These are phyloP conservation scores for Penicillium ochrochloron DNA, from an alignment of 495 filamentous ascomycete species.

Conservation along the genomic window DNA sequence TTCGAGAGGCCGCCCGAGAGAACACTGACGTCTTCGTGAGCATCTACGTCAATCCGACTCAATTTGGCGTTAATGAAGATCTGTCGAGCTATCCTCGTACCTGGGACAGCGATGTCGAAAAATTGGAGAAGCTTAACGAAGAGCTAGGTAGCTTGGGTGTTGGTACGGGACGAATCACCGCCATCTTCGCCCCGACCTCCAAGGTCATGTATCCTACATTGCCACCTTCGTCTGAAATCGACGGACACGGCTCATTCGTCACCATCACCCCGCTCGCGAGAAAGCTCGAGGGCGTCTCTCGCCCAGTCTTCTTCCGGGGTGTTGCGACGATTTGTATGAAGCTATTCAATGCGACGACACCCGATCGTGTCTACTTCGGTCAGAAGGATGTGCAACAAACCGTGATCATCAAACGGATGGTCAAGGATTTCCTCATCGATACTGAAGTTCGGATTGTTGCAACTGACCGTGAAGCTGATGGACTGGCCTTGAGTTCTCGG, in stretches of 20 bases:
- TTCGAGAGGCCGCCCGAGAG: conserved; percentile 82
- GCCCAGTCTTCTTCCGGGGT: conserved; percentile 96
- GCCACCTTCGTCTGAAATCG: conserved; percentile 78
- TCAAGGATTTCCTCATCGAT: conserved; percentile 84
- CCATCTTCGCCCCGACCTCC: conserved; percentile 84
- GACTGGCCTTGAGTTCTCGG: conserved; percentile 89
- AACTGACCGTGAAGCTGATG: conserved; percentile 79
- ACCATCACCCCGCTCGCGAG: conserved; percentile 82
- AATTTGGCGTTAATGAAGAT: conserved; percentile 92
- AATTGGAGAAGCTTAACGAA: conserved; percentile 68
- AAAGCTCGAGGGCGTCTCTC: conserved; percentile 78
- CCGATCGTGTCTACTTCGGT: conserved; percentile 92
- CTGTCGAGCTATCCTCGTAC: conserved; percentile 88
- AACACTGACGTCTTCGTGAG: conserved; percentile 85
- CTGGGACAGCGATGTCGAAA: conserved; percentile 73
- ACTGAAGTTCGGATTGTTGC: conserved; percentile 72
- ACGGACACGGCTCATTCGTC: conserved; percentile 87
- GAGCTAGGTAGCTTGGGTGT: conserved; percentile 64
- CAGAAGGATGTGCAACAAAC: conserved; percentile 99
- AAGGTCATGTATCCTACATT: conserved; percentile 84
- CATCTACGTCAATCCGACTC: conserved; percentile 95
- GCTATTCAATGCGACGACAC: conserved; percentile 88
- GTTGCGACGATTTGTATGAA: conserved; percentile 98
- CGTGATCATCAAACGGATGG: conserved; percentile 83
- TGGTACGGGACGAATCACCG: conserved; percentile 68